Evolutionary conservation across 805 yeast genomes (phyloP).

Genomic region (Isabelozyma pseudorhagii): DNA sequence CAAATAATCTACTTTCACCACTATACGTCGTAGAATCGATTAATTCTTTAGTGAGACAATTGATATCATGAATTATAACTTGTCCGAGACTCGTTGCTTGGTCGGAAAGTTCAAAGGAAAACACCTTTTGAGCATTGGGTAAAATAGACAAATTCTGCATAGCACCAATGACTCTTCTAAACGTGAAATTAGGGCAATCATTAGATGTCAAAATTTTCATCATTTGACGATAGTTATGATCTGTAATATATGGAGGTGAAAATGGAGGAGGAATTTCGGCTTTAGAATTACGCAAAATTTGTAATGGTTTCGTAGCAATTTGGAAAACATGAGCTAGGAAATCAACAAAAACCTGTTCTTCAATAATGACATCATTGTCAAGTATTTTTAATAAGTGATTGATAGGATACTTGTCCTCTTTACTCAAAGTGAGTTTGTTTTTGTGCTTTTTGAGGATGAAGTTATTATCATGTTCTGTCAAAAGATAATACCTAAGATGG

Average conservation of each 20-base stretch:
- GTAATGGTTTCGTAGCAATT: constrained; percentile 71
- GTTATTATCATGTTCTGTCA: constrained; percentile 68
- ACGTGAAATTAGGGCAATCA: constrained; percentile 81
- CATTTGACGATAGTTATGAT: constrained; percentile 55
- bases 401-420: constrained; percentile 63
- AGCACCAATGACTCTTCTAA: constrained; percentile 76
- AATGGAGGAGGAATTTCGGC: constrained; percentile 18
- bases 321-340: constrained; percentile 71
- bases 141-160: constrained; percentile 73
- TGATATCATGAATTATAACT: constrained; percentile 52
- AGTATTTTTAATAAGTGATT: constrained; percentile 63
- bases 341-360: constrained; percentile 76
- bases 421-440: constrained; percentile 27
- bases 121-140: constrained; percentile 57
- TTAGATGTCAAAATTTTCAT: constrained; percentile 70
- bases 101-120: constrained; percentile 64
- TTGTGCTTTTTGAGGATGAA: constrained; percentile 33
- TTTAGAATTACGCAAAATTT: constrained; percentile 46
- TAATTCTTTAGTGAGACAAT: constrained; percentile 46
- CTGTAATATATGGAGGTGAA: constrained; percentile 63
- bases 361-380: constrained; percentile 60
- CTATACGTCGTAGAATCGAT: constrained; percentile 30
- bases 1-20: constrained; percentile 52
- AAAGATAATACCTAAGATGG: constrained; percentile 68
- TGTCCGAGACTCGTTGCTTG: constrained; percentile 61